Conservation (phyloP, 129 eudicot genomes). For the Rutidosis leptorrhynchoides region DNA sequence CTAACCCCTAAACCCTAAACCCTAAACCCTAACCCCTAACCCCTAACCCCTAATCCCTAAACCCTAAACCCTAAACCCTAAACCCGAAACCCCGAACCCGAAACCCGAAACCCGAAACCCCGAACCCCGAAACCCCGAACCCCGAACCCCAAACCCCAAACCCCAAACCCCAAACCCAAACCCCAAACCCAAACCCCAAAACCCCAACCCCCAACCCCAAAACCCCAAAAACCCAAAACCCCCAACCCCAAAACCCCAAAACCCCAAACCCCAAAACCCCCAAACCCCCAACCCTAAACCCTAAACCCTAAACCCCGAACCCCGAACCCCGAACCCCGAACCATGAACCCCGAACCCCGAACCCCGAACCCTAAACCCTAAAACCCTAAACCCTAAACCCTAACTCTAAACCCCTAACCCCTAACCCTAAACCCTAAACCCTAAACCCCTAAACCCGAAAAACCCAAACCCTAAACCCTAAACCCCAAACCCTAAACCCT, state of each 20-base stretch:
- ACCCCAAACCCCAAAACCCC: slow-evolving; percentile 5
- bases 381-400: slow-evolving; percentile 15
- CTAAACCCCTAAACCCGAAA: slow-evolving; percentile 9
- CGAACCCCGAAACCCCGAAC: not conserved
- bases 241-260: slow-evolving; percentile 14
- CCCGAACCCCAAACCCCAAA: not conserved
- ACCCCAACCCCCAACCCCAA: slow-evolving; percentile 7
- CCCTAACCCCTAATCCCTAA: too few relatives aligned
- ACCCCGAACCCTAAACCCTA: not conserved
- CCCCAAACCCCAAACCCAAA: not conserved
- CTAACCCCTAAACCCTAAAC: too few relatives aligned
- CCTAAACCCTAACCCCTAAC: too few relatives aligned
- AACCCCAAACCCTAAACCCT: slow-evolving; percentile 12
- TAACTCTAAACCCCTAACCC: not conserved
- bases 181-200: slow-evolving; percentile 16
- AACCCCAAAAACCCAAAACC: slow-evolving; percentile 17
- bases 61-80: slow-evolving; percentile 12
- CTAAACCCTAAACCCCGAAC: slow-evolving; percentile 6
- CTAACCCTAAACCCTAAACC: slow-evolving; percentile 9
- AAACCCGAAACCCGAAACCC: not conserved
- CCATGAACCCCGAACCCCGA: slow-evolving; percentile 1
- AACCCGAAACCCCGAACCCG: not conserved
- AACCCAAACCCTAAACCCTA: not conserved
- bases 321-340: not conserved
- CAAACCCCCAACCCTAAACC: slow-evolving; percentile 15